These are phyloP conservation scores for Hevea brasiliensis DNA, from an alignment of 345 rosid genomes.

Conservation along the genomic window DNA sequence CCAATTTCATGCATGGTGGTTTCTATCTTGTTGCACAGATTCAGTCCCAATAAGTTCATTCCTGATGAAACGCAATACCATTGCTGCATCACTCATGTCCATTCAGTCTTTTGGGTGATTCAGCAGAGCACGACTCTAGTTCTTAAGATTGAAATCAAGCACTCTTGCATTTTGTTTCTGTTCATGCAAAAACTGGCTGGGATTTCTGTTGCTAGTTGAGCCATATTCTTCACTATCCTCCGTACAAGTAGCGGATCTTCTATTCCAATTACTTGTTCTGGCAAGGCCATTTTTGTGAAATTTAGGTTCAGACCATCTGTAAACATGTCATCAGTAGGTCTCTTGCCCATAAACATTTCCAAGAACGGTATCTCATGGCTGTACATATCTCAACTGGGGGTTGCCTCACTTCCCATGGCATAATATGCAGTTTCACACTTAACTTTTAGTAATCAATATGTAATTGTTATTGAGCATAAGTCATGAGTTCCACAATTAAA, in stretches of 20 bases:
- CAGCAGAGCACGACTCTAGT: slow-evolving; percentile 34
- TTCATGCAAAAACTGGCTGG: background rate
- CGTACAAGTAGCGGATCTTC: background rate
- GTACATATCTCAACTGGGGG: background rate
- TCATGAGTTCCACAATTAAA: background rate
- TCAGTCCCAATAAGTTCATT: background rate
- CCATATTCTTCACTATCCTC: background rate
- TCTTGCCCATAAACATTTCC: background rate
- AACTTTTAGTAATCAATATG: background rate
- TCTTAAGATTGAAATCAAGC: slow-evolving; percentile 20
- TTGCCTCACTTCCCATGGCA: background rate
- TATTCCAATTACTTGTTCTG: background rate
- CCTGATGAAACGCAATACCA: slow-evolving; percentile 24
- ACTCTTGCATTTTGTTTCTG: slow-evolving; percentile 7
- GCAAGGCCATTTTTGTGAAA: background rate
- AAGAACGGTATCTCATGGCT: background rate
- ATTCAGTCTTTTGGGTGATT: slow-evolving; percentile 18
- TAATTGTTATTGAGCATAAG: background rate
- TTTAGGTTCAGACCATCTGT: background rate
- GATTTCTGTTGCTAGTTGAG: background rate
- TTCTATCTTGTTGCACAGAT: slow-evolving; percentile 10
- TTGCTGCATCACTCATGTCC: slow-evolving; percentile 21
- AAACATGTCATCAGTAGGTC: background rate
- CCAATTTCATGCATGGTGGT: background rate
- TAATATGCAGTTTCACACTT: background rate